A percentile compares a stretch with the other conserved stretches of the same genome.
Evolutionary conservation across 805 yeast species (phyloP).

Genomic region (Yarrowia sp.): DNA sequence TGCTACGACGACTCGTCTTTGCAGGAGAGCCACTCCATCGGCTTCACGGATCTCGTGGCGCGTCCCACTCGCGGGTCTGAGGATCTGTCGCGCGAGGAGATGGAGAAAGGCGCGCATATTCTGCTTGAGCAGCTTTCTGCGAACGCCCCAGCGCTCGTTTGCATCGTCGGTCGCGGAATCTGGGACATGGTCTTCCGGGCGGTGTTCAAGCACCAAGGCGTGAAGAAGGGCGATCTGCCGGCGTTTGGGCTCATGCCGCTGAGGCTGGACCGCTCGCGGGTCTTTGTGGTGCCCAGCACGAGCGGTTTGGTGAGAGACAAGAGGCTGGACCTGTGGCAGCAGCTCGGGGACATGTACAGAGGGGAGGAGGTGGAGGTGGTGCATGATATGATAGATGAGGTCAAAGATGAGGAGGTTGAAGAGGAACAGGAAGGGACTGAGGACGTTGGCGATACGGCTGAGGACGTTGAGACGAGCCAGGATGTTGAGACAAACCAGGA

Average conservation of each 20-base stretch:
- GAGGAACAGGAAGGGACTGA: neutral
- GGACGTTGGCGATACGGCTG: too few species aligned
- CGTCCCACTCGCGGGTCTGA: conserved; percentile 60
- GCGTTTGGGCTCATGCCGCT: conserved; percentile 52
- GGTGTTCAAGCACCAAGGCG: conserved; percentile 36
- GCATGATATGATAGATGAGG: neutral
- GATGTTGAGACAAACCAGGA: too few species aligned
- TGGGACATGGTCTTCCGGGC: conserved; percentile 58
- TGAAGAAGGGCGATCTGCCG: conserved; percentile 42
- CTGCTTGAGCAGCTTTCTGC: conserved; percentile 47
- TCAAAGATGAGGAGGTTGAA: neutral
- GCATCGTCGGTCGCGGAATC: conserved; percentile 71
- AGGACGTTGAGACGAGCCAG: too few species aligned
- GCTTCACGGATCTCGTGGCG: conserved; percentile 68
- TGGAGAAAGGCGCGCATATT: conserved; percentile 53
- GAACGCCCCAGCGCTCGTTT: conserved; percentile 46
- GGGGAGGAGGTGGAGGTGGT: neutral
- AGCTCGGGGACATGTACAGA: neutral
- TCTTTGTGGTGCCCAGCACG: conserved; percentile 68
- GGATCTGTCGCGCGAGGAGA: conserved; percentile 54
- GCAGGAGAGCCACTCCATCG: conserved; percentile 50
- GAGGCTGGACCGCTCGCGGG: conserved; percentile 35
- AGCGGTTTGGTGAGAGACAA: conserved; percentile 56
- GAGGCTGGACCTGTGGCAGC: neutral
- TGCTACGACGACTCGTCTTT: conserved; percentile 44